Evolutionary conservation across 768 basidiomycete genomes (phyloP).

Genomic region (Pulveroboletus ravenelii): DNA sequence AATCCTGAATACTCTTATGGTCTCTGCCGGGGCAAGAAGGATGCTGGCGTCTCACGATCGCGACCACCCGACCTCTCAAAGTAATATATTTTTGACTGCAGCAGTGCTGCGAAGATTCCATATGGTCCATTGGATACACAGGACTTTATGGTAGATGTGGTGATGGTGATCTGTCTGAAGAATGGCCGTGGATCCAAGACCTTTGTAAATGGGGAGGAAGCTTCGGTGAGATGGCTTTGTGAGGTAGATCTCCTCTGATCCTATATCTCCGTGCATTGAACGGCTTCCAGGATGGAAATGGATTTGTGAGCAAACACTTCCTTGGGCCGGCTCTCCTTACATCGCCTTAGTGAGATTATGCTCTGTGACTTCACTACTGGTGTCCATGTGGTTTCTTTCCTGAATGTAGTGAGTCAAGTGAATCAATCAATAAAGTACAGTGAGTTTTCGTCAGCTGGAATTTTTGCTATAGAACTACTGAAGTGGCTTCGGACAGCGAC

Average conservation of each 20-base stretch:
- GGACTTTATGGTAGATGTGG: slow-evolving; percentile 41
- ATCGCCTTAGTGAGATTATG: slow-evolving; percentile 27
- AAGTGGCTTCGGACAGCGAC: neutral
- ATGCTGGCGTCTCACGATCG: slow-evolving; percentile 17
- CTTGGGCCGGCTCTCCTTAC: too few species aligned
- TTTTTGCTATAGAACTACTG: too few species aligned
- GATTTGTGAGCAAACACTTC: slow-evolving; percentile 32
- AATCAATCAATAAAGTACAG: too few species aligned
- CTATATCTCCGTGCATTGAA: neutral
- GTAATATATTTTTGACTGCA: slow-evolving; percentile 50
- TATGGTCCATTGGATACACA: slow-evolving; percentile 43
- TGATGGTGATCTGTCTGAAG: slow-evolving; percentile 20
- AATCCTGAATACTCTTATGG: slow-evolving; percentile 36
- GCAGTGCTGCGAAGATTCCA: slow-evolving; percentile 41
- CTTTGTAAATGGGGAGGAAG: slow-evolving; percentile 43
- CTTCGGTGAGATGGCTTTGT: slow-evolving; percentile 31
- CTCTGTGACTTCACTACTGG: slow-evolving; percentile 14
- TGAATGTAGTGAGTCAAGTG: slow-evolving; percentile 7
- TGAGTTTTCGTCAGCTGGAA: too few species aligned
- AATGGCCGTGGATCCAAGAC: slow-evolving; percentile 33
- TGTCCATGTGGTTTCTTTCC: slow-evolving; percentile 20
- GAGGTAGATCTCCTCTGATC: slow-evolving; percentile 24
- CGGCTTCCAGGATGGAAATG: slow-evolving; percentile 30
- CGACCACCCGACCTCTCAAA: slow-evolving; percentile 32
- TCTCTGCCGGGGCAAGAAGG: slow-evolving; percentile 30